Base-by-base conservation (phyloP, 306 rosid genomes). In the Medicago arabica region DNA sequence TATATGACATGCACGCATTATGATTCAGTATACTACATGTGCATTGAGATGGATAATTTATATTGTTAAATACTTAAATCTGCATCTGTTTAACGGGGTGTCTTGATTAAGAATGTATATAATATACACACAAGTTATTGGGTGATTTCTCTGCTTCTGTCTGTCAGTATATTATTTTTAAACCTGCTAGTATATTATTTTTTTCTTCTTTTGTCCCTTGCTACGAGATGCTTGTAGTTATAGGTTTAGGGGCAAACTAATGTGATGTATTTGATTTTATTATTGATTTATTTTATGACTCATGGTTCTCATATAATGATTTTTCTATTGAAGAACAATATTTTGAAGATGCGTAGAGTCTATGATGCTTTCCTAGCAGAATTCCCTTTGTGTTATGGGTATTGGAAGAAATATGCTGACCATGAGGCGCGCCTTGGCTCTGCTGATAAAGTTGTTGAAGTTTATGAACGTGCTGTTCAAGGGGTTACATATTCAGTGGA, bases 351-450 rank as follows among this genome's bases (percentile, higher is more conserved):
- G 34, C 87, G 90, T 47, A 90, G 90, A 87, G 97, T 92, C 81
- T 96, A 92, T 83, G 99, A 96, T 85, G 85, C 97, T 55, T 96
- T 96, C 88, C 80, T 96, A 70, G 97, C 87, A 1, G 99, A 96
- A 72, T 96, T 96, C 83, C 99, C 99, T 10, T 72, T 96, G 85
- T 96, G 99, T 83, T 96, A 90, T 78, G 99, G 99, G 50, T 96
- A 96, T 78, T 96, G 99, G 99, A 96, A 96, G 91, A 96, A 96
- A 89, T 96, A 96, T 81, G 97, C 99, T n/a, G 98, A 96, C 69
- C 99, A 96, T 8, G 99, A 92, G 87, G 90, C 94, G 12, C 98
- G 87, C 9, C 82, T 88, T 50, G 98, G 99, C 12, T 82, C 90
- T 19, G 85, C 90, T 8, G 92, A 96, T 69, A 96, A 96, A 92